A percentile compares a stretch with the other conserved stretches of the same genome.
Conservation (phyloP, 2,329 filamentous ascomycete species). For the Sphaerostilbella broomeana region DNA sequence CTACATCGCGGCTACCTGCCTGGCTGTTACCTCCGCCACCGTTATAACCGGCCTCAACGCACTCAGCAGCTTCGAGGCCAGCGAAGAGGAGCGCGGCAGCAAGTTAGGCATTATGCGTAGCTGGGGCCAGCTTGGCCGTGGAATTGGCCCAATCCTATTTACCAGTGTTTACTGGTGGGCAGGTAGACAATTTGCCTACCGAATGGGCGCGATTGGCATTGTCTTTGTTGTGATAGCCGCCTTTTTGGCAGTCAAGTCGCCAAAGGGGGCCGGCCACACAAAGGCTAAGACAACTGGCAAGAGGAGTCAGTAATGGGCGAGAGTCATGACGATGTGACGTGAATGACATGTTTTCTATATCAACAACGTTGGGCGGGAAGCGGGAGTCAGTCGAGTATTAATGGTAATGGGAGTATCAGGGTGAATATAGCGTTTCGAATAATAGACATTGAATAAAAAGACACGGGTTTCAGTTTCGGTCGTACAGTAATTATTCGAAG, state of each 20-base stretch:
- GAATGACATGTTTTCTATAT: too few relatives aligned
- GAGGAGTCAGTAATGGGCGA: constrained; percentile 17
- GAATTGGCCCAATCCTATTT: constrained; percentile 81
- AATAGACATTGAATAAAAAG: too few relatives aligned
- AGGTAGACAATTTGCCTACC: constrained; percentile 78
- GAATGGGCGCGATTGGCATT: constrained; percentile 74
- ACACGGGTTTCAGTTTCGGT: too few relatives aligned
- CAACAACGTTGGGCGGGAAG: too few relatives aligned
- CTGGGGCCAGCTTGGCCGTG: constrained; percentile 81
- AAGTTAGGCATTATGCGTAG: constrained; percentile 78
- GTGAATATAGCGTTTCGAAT: background rate
- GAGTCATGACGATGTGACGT: too few relatives aligned
- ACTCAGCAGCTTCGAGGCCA: constrained; percentile 82
- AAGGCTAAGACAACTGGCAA: constrained; percentile 14
- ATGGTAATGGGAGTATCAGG: too few relatives aligned
- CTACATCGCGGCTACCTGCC: constrained; percentile 73
- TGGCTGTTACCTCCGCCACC: constrained; percentile 87
- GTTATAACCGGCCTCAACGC: constrained; percentile 93
- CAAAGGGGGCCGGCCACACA: constrained; percentile 27
- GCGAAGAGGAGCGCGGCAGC: constrained; percentile 70
- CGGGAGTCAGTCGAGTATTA: too few relatives aligned
- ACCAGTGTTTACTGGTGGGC: constrained; percentile 99
- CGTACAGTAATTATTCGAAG: too few relatives aligned
- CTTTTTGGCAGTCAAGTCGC: constrained; percentile 64
- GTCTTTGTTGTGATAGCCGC: constrained; percentile 63